Evolutionary conservation across 1,284 basidiomycete species (phyloP).

Genomic region (Puccinia polysora): DNA sequence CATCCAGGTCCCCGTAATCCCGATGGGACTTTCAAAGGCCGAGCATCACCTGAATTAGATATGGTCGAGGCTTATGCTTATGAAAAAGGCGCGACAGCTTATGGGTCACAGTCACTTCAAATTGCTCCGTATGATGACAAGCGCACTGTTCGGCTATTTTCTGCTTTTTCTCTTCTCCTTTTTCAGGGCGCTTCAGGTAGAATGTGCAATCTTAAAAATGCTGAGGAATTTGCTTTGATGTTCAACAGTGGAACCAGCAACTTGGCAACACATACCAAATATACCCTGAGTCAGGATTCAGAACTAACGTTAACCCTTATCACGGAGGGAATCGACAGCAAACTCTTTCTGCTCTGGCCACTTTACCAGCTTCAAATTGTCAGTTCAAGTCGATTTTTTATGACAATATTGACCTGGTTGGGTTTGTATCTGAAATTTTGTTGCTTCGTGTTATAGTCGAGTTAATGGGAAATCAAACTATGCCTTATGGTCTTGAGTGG

Average conservation of each 20-base stretch:
- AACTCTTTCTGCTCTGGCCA: slow-evolving; percentile 49
- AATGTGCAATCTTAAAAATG: too few species aligned
- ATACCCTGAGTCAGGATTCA: slow-evolving; percentile 42
- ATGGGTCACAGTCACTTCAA: slow-evolving; percentile 49
- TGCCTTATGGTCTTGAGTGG: slow-evolving; percentile 47
- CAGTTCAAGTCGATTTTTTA: too few species aligned
- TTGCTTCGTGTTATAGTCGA: slow-evolving; percentile 44
- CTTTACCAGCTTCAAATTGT: slow-evolving; percentile 47
- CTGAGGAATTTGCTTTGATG: too few species aligned
- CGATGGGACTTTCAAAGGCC: slow-evolving; percentile 49
- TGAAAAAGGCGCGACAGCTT: slow-evolving; percentile 44
- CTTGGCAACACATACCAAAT: slow-evolving; percentile 23
- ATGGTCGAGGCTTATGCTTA: slow-evolving; percentile 51
- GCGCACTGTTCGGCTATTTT: slow-evolving; percentile 46
- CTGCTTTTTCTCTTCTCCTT: not conserved
- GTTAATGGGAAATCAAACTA: slow-evolving; percentile 46
- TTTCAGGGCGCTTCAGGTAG: too few species aligned
- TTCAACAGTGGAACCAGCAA: slow-evolving; percentile 16
- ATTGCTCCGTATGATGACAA: slow-evolving; percentile 50
- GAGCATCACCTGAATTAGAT: slow-evolving; percentile 52
- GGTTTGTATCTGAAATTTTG: slow-evolving; percentile 1
- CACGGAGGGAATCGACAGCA: slow-evolving; percentile 50
- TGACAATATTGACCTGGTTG: too few species aligned
- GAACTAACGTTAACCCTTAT: slow-evolving; percentile 48
- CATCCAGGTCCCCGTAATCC: slow-evolving; percentile 50